phyloP scores from a whole-genome alignment of 2,329 filamentous ascomycete genomes.

The Davidsoniella australis region DNA sequence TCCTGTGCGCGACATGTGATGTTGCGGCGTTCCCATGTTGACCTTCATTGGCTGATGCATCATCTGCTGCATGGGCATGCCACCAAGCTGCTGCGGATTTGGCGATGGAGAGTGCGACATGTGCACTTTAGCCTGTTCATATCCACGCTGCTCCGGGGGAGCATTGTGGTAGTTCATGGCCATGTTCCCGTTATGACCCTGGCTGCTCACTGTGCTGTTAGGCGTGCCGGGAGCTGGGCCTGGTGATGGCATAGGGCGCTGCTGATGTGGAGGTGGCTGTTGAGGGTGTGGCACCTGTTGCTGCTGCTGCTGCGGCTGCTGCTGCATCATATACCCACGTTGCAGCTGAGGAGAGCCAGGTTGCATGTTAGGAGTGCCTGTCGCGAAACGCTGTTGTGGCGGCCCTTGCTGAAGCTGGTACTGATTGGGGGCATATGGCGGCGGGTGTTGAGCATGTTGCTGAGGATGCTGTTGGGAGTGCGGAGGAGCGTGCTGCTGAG shows the following conservation, averaged over 20 bases:
- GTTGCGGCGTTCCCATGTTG: neutral
- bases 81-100: conserved; percentile 15
- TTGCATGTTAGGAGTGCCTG: conserved; percentile 10
- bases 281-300: neutral
- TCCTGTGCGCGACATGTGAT: neutral
- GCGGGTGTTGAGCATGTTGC: neutral
- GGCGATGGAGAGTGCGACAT: conserved; percentile 21
- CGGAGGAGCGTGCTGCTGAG: conserved; percentile 15
- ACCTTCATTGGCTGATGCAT: neutral
- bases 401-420: conserved; percentile 2
- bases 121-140: conserved; percentile 33
- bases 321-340: conserved; percentile 12
- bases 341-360: conserved; percentile 9
- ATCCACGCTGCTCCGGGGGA: conserved; percentile 31
- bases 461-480: conserved; percentile 20
- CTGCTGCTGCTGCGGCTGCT: conserved; percentile 2
- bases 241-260: conserved; percentile 10
- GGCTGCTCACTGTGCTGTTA: conserved; percentile 1
- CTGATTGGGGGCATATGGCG: neutral
- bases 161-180: neutral
- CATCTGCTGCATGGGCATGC: neutral
- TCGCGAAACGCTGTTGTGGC: conserved; percentile 6
- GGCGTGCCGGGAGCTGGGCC: conserved; percentile 10
- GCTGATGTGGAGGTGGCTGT: conserved; percentile 3
- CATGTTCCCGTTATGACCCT: conserved; percentile 4